Conservation (phyloP, 192 early-diverging fungal species). For the Linnemannia hyalina region DNA sequence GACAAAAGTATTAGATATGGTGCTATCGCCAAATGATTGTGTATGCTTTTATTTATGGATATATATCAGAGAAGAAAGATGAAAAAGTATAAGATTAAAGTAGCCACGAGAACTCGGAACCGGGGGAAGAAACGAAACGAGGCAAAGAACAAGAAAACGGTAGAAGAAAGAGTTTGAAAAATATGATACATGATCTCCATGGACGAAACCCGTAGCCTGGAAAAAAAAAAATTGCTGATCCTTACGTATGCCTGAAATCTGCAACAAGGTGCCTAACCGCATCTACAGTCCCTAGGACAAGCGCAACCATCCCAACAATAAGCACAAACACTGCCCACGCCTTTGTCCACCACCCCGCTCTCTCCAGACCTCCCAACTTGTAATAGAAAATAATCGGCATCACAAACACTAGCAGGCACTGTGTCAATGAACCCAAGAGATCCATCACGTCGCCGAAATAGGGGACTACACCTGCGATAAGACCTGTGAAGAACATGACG, state of each 20-base stretch:
- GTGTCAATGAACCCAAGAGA: constrained; percentile 80
- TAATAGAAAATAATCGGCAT: constrained; percentile 82
- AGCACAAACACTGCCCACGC: constrained; percentile 67
- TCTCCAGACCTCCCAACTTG: constrained; percentile 71
- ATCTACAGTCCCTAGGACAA: constrained; percentile 66
- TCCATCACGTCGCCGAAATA: constrained; percentile 85
- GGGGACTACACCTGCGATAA: constrained; percentile 75
- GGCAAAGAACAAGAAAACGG: background rate
- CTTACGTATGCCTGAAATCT: constrained; percentile 40
- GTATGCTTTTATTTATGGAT: background rate
- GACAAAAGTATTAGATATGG: background rate
- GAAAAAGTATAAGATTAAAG: background rate
- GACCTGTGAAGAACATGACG: constrained; percentile 67
- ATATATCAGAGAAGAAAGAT: background rate
- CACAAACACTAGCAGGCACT: constrained; percentile 77
- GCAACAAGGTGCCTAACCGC: constrained; percentile 62
- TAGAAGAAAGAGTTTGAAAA: background rate
- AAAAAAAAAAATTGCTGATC: background rate
- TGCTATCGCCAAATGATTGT: background rate
- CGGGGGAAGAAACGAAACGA: background rate
- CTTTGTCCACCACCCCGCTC: constrained; percentile 55
- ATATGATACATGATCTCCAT: background rate
- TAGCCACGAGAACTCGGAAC: background rate
- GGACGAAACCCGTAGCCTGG: background rate
- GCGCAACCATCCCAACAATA: constrained; percentile 64